Evolutionary conservation across 345 rosid species (phyloP).

Genomic region (Iberis pinnata): DNA sequence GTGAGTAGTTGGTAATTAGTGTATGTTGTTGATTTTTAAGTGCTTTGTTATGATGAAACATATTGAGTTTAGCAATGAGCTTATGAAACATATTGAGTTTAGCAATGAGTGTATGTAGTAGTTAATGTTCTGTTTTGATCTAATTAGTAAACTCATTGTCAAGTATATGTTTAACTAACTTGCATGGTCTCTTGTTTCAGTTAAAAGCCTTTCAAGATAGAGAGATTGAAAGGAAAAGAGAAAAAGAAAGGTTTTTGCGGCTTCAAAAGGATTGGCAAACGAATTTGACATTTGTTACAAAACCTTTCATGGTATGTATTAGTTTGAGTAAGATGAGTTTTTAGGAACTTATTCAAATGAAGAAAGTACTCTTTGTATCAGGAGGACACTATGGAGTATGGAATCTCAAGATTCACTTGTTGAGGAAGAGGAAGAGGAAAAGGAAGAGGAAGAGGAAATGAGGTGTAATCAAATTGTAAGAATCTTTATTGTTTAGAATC

Average conservation of each 20-base stretch:
- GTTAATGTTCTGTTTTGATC: too few species aligned
- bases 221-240: background rate
- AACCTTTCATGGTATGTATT: too few species aligned
- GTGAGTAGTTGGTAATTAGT: too few species aligned
- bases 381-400: background rate
- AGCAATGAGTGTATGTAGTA: background rate
- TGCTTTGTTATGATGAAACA: too few species aligned
- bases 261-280: constrained; percentile 40
- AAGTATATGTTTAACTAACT: background rate
- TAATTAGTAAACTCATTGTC: too few species aligned
- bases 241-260: constrained; percentile 31
- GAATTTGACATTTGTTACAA: constrained; percentile 5
- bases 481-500: background rate
- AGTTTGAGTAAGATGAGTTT: background rate
- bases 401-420: constrained; percentile 8
- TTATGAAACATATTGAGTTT: too few species aligned
- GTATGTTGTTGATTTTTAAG: too few species aligned
- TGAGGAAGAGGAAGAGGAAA: too few species aligned
- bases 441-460: background rate
- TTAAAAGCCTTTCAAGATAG: constrained; percentile 17
- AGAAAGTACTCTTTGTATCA: background rate
- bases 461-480: constrained; percentile 20
- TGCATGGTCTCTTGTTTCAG: constrained; percentile 13
- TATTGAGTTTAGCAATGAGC: too few species aligned
- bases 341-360: background rate